Evolutionary conservation across 2,329 filamentous ascomycete genomes (phyloP).

Genomic region (Amylocarpus encephaloides): DNA sequence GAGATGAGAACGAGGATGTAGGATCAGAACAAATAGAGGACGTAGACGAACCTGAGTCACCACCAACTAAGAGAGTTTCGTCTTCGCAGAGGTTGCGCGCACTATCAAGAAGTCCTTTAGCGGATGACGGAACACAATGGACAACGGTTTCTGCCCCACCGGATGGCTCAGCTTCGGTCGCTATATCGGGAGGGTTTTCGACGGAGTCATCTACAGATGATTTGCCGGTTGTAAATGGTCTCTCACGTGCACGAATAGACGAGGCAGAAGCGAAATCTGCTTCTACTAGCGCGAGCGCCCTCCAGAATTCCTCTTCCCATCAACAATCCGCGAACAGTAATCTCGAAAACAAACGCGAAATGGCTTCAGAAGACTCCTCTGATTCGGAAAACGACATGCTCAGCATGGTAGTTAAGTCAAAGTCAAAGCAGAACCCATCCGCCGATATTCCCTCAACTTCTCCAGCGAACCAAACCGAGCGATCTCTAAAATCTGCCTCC

Average conservation of each 20-base stretch:
- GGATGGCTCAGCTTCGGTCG: conserved; percentile 29
- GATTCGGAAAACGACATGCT: no score
- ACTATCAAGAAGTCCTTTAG: conserved; percentile 45
- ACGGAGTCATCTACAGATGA: conserved; percentile 17
- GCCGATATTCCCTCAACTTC: no score
- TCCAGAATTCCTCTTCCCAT: neutral
- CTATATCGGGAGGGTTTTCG: conserved; percentile 9
- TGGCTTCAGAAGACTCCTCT: no score
- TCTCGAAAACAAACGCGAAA: neutral
- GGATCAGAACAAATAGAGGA: conserved; percentile 29
- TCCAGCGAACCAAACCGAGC: no score
- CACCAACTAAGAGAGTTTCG: conserved; percentile 45
- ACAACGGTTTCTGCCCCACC: conserved; percentile 28
- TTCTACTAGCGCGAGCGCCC: neutral
- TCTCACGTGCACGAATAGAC: conserved; percentile 6
- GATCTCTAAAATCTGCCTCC: no score
- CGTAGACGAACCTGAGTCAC: conserved; percentile 35
- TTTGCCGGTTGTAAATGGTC: conserved; percentile 7
- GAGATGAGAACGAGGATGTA: conserved; percentile 32
- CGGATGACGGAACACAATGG: conserved; percentile 36
- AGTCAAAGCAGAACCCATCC: no score
- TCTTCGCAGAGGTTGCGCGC: conserved; percentile 49
- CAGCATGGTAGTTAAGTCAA: no score
- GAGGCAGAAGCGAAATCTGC: neutral
- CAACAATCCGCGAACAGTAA: neutral